Evolutionary conservation across 768 basidiomycete species (phyloP).

Genomic region (Lentinula sp.): DNA sequence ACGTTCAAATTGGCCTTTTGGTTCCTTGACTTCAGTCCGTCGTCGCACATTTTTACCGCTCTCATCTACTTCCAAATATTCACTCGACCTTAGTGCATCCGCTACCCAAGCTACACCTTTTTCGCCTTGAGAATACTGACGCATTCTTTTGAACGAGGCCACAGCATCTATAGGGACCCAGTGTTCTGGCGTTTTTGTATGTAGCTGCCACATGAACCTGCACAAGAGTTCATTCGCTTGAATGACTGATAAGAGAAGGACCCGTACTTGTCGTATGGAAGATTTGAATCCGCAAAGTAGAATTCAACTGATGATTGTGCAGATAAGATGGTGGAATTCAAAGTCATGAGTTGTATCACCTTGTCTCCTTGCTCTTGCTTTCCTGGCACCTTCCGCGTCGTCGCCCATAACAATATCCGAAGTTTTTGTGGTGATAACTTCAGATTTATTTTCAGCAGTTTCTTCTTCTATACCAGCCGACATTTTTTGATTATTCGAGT

Average conservation of each 20-base stretch:
- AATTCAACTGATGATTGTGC: slow-evolving; percentile 65
- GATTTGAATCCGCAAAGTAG: slow-evolving; percentile 95
- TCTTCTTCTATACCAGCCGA: background rate
- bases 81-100: slow-evolving; percentile 49
- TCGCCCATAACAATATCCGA: background rate
- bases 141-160: slow-evolving; percentile 94
- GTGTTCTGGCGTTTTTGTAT: slow-evolving; percentile 74
- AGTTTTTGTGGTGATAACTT: background rate
- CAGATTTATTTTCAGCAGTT: background rate
- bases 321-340: background rate
- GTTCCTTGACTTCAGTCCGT: slow-evolving; percentile 67
- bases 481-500: background rate
- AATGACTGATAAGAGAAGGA: background rate
- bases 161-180: slow-evolving; percentile 89
- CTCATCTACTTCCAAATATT: slow-evolving; percentile 69
- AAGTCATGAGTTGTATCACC: background rate
- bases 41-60: slow-evolving; percentile 70
- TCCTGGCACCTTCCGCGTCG: background rate
- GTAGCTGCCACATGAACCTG: slow-evolving; percentile 94
- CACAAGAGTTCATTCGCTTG: slow-evolving; percentile 12
- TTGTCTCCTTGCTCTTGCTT: slow-evolving; percentile 5
- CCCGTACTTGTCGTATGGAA: slow-evolving; percentile 80
- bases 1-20: slow-evolving; percentile 73
- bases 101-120: slow-evolving; percentile 65
- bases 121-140: slow-evolving; percentile 44